Evolutionary conservation across 192 early-diverging fungal species (phyloP).

Genomic region (Coemansia sp.): DNA sequence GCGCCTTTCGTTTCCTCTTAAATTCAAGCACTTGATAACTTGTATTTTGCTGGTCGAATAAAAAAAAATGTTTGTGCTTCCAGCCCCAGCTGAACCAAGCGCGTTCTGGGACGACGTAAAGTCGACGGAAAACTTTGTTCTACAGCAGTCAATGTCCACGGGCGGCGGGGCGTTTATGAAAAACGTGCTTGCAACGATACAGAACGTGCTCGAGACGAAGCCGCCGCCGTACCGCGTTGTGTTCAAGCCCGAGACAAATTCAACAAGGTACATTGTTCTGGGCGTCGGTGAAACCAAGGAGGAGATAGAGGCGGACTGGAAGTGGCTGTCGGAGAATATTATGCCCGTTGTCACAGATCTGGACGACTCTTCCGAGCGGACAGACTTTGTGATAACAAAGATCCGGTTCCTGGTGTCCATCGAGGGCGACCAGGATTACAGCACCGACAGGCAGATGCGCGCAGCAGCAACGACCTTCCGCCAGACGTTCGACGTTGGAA

Average conservation of each 20-base stretch:
- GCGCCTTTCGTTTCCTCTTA: too few species aligned
- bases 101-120: conserved; percentile 70
- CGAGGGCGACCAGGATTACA: conserved; percentile 68
- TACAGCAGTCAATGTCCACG: conserved; percentile 67
- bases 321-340: conserved; percentile 82
- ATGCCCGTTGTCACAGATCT: conserved; percentile 67
- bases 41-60: background rate
- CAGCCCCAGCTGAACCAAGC: conserved; percentile 54
- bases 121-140: conserved; percentile 62
- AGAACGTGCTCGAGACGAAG: conserved; percentile 94
- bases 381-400: conserved; percentile 87
- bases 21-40: too few species aligned
- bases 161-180: conserved; percentile 58
- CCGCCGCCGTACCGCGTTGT: conserved; percentile 89
- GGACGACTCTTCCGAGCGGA: conserved; percentile 75
- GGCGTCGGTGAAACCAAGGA: conserved; percentile 81
- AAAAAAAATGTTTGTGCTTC: conserved; percentile 52
- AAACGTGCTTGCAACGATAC: conserved; percentile 83
- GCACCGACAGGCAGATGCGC: conserved; percentile 82
- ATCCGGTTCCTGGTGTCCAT: conserved; percentile 83
- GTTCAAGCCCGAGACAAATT: conserved; percentile 60
- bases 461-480: conserved; percentile 84
- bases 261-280: conserved; percentile 70
- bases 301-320: conserved; percentile 86
- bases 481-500: conserved; percentile 79